Evolutionary conservation across 331 rosid genomes (phyloP).

Genomic region (Malus hybrid): DNA sequence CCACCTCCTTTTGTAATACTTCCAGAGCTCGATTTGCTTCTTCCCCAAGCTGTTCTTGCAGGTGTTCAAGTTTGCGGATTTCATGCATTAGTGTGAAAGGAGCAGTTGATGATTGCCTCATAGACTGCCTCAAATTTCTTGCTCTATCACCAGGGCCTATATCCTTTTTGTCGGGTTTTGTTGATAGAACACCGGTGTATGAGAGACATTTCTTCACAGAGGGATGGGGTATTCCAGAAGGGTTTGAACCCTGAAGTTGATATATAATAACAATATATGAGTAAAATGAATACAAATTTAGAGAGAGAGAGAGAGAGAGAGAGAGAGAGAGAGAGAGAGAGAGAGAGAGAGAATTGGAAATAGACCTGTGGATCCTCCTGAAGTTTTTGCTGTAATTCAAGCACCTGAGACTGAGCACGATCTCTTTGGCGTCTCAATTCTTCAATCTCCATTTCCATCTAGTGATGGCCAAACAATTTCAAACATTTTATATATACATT

Average conservation of each 20-base stretch:
- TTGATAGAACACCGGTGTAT: constrained; percentile 50
- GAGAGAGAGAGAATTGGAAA: not conserved
- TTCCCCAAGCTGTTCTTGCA: constrained; percentile 96
- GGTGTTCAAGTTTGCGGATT: constrained; percentile 98
- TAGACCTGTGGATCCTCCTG: constrained; percentile 71
- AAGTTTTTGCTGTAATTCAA: constrained; percentile 69
- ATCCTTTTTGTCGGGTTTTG: constrained; percentile 45
- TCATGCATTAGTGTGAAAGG: constrained; percentile 98
- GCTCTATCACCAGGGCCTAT: constrained; percentile 39
- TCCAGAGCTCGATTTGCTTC: constrained; percentile 97
- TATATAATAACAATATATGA: not conserved
- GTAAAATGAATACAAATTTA: not conserved
- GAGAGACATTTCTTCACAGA: constrained; percentile 89
- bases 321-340: not conserved
- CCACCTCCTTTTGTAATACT: constrained; percentile 95
- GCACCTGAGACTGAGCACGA: constrained; percentile 74
- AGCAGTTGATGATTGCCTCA: constrained; percentile 92
- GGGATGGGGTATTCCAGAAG: constrained; percentile 43
- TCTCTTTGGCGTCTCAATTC: constrained; percentile 88
- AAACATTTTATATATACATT: constrained; percentile 8
- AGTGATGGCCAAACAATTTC: constrained; percentile 1
- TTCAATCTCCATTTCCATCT: constrained; percentile 99
- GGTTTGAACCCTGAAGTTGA: constrained; percentile 45
- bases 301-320: too few relatives aligned
- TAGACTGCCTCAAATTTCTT: constrained; percentile 77